Evolutionary conservation across 306 rosid species (phyloP).

Genomic region (Ormosia semicastrata): DNA sequence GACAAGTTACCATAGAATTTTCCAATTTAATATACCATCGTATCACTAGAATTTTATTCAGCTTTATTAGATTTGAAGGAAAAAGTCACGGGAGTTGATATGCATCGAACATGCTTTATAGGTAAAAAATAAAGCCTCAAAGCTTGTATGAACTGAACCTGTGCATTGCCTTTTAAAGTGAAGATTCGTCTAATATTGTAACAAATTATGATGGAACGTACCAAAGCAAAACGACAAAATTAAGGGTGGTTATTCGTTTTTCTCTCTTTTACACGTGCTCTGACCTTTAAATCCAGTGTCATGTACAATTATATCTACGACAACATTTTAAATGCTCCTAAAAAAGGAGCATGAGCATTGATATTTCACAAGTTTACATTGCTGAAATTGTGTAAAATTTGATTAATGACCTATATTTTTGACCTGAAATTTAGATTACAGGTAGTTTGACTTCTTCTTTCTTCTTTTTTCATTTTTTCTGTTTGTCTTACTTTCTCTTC

Average conservation of each 20-base stretch:
- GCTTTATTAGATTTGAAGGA: conserved; percentile 1
- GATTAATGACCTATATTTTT: no score
- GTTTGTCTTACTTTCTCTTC: no score
- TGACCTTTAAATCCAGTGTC: conserved; percentile 6
- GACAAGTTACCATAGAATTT: neutral
- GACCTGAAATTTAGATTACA: no score
- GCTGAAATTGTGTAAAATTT: no score
- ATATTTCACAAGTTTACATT: no score
- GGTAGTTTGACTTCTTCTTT: no score
- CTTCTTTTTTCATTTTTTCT: no score
- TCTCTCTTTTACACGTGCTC: neutral
- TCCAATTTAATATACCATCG: neutral
- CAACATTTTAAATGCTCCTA: no score
- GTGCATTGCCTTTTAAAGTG: neutral
- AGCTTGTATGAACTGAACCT: conserved; percentile 14
- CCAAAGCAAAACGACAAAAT: neutral
- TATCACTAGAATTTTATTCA: neutral
- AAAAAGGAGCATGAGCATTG: no score
- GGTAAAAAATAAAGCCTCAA: neutral
- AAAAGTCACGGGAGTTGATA: neutral
- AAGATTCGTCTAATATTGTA: conserved; percentile 5
- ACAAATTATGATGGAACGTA: conserved; percentile 13
- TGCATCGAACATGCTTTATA: neutral
- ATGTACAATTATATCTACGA: neutral
- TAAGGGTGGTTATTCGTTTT: neutral